Evolutionary conservation across 805 yeast genomes (phyloP).

Genomic region (Maudiozyma saulgeensis): DNA sequence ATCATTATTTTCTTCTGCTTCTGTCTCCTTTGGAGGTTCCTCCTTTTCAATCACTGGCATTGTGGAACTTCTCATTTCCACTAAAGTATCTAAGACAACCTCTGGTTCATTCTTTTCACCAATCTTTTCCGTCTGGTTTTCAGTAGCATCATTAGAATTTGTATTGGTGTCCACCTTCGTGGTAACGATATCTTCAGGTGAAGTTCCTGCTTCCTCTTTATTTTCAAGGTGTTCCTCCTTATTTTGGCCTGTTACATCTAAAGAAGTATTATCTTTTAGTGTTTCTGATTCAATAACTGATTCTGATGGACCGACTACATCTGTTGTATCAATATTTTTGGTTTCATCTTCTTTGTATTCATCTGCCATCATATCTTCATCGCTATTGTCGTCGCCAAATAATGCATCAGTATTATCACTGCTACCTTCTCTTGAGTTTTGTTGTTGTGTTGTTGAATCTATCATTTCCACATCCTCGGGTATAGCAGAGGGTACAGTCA

Average conservation of each 20-base stretch:
- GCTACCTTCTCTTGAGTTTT: neutral
- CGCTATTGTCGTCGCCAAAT: constrained; percentile 1
- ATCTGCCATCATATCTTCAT: neutral
- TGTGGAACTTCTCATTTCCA: neutral
- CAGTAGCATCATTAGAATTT: neutral
- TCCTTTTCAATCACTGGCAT: neutral
- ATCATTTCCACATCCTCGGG: neutral
- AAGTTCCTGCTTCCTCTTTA: no score
- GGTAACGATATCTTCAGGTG: no score
- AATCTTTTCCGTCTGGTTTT: neutral
- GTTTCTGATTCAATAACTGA: neutral
- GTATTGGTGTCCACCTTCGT: no score
- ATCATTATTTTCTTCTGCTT: neutral
- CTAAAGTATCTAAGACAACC: neutral
- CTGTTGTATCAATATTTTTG: neutral
- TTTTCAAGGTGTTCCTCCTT: neutral
- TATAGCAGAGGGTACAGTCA: neutral
- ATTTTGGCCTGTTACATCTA: neutral
- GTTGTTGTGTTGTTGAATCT: neutral
- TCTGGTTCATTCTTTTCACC: neutral
- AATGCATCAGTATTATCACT: neutral
- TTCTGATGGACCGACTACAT: neutral
- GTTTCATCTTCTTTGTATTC: neutral
- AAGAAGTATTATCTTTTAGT: neutral
- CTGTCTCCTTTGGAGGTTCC: neutral